Percentiles rank a stretch among this genome's conserved stretches.
phyloP scores from a whole-genome alignment of 2,329 filamentous ascomycete genomes.

The Colletotrichum destructivum region DNA sequence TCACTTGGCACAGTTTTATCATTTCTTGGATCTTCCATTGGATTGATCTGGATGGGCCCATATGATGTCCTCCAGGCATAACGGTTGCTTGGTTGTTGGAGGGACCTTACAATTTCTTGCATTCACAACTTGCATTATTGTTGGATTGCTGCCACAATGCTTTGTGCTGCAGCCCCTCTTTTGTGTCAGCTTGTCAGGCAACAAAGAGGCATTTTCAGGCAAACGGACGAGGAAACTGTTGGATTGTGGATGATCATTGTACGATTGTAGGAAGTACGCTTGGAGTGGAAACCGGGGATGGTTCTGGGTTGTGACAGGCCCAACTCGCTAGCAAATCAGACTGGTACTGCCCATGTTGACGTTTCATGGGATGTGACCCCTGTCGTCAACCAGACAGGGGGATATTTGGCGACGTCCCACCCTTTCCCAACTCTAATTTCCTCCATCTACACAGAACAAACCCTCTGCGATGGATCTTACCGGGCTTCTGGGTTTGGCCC shows the following conservation, averaged over 20 bases:
- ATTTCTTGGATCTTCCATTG: too few species aligned
- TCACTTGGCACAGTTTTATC: too few species aligned
- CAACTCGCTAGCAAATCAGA: background rate
- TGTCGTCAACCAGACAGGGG: conserved; percentile 22
- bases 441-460: background rate
- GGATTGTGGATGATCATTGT: background rate
- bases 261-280: background rate
- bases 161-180: too few species aligned
- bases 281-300: background rate
- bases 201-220: background rate
- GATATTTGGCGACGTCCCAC: conserved; percentile 17
- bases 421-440: background rate
- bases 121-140: too few species aligned
- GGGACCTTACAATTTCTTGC: too few species aligned
- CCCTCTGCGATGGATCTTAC: background rate
- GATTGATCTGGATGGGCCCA: too few species aligned
- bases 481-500: background rate
- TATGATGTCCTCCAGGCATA: too few species aligned
- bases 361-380: conserved; percentile 23
- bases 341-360: background rate
- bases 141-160: too few species aligned
- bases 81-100: too few species aligned
- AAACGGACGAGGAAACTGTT: background rate
- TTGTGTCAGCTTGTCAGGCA: too few species aligned
- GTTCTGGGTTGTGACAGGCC: too few species aligned